Conservation (phyloP, 441 rosid genomes). For the Pelargonium hybrid region DNA sequence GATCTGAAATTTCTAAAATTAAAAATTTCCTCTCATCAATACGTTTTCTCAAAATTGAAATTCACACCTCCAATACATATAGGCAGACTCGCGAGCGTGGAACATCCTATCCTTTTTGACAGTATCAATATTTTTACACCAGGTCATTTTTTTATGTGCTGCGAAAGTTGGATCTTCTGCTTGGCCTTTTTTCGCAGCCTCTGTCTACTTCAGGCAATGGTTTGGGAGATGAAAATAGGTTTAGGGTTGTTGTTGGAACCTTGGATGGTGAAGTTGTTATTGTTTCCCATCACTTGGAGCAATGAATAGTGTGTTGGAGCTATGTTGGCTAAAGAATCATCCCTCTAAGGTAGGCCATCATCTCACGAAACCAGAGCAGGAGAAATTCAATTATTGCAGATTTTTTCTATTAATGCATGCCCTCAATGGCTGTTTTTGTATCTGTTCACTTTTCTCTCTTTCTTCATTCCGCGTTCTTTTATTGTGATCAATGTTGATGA, state of each 20-base stretch:
- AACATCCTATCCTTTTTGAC: slow-evolving; percentile 27
- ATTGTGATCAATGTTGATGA: too few species aligned
- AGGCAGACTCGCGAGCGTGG: slow-evolving; percentile 21
- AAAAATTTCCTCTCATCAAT: too few species aligned
- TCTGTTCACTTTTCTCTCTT: too few species aligned
- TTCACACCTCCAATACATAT: too few species aligned
- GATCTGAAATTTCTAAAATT: too few species aligned
- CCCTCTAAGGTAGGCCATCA: slow-evolving; percentile 60
- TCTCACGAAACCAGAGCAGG: background rate
- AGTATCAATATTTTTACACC: slow-evolving; percentile 42
- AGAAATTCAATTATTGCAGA: background rate
- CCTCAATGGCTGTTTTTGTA: too few species aligned
- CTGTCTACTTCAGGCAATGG: slow-evolving; percentile 38
- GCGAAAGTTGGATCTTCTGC: slow-evolving; percentile 74
- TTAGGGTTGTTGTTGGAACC: slow-evolving; percentile 76
- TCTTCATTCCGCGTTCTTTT: too few species aligned
- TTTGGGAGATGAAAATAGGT: slow-evolving; percentile 31
- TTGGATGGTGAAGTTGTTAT: slow-evolving; percentile 85
- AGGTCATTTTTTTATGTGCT: slow-evolving; percentile 79
- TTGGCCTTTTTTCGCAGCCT: slow-evolving; percentile 63
- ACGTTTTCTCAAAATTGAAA: too few species aligned
- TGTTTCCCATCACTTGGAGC: slow-evolving; percentile 68
- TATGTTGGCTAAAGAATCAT: slow-evolving; percentile 81
- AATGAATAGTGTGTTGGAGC: slow-evolving; percentile 74
- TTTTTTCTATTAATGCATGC: slow-evolving; percentile 11